phyloP scores from a whole-genome alignment of 352 stramenopile species.

The Phytophthora crassamura region DNA sequence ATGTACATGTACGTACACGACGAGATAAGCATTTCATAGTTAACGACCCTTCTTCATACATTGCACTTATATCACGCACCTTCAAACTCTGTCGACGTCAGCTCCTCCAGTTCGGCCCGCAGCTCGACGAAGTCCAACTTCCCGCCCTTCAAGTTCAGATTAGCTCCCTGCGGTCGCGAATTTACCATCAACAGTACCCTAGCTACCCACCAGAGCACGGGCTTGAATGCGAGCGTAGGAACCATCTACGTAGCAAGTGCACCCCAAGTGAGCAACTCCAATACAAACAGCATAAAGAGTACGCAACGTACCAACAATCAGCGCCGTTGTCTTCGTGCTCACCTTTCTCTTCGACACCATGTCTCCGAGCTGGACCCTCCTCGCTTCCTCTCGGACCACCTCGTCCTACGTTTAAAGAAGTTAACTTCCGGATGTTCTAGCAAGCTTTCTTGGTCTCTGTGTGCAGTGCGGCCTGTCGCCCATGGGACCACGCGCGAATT shows the following conservation, averaged over 20 bases:
- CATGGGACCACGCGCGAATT: too few species aligned
- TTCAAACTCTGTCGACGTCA: conserved; percentile 41
- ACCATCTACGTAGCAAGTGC: conserved; percentile 21
- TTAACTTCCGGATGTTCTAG: too few species aligned
- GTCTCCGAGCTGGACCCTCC: too few species aligned
- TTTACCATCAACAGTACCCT: not conserved
- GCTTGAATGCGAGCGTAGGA: conserved; percentile 27
- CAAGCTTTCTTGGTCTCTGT: too few species aligned
- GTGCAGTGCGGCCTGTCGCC: too few species aligned
- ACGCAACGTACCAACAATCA: conserved; percentile 15
- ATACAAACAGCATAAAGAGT: not conserved
- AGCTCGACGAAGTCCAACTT: conserved; percentile 62
- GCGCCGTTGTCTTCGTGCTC: not conserved
- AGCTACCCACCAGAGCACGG: conserved; percentile 6
- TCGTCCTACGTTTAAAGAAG: too few species aligned
- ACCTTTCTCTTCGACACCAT: too few species aligned
- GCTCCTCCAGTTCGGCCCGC: conserved; percentile 53
- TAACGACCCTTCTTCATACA: not conserved
- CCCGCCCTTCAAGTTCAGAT: conserved; percentile 35
- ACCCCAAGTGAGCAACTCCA: not conserved
- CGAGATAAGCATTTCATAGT: not conserved
- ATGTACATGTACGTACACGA: not conserved
- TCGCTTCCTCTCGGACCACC: too few species aligned
- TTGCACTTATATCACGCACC: conserved; percentile 28
- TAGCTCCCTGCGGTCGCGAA: not conserved